Conservation (phyloP, 495 filamentous ascomycete species). For the Letharia lupina region DNA sequence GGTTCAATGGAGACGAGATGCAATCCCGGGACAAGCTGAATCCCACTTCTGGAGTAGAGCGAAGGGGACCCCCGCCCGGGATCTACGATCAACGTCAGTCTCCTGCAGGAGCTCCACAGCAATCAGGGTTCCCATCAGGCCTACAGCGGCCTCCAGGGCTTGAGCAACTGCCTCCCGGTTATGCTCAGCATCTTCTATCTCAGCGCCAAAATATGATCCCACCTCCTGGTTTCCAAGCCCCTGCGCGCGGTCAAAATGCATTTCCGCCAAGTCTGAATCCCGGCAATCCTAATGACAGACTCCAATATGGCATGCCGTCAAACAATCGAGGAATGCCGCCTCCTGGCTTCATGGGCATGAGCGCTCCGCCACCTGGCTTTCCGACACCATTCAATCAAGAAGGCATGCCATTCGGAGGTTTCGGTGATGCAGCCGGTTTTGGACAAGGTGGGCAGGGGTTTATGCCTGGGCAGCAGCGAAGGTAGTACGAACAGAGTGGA, state of each 20-base stretch:
- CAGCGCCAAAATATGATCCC: slow-evolving; percentile 37
- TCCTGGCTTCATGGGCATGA: slow-evolving; percentile 38
- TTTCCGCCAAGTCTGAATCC: slow-evolving; percentile 40
- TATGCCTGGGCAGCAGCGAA: slow-evolving; percentile 15
- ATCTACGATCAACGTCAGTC: slow-evolving; percentile 35
- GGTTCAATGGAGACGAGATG: slow-evolving; percentile 37
- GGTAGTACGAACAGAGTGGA: slow-evolving; percentile 10
- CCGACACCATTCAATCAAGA: slow-evolving; percentile 40
- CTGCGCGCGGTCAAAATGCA: slow-evolving; percentile 30
- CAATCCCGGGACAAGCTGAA: slow-evolving; percentile 36
- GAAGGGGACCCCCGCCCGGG: slow-evolving; percentile 33
- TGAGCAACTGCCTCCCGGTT: slow-evolving; percentile 36
- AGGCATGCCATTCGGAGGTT: slow-evolving; percentile 18
- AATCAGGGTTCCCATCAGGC: slow-evolving; percentile 19
- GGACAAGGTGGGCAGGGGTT: slow-evolving; percentile 14
- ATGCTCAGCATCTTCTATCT: slow-evolving; percentile 27
- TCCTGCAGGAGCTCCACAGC: slow-evolving; percentile 13
- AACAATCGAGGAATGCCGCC: slow-evolving; percentile 41
- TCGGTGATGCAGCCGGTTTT: slow-evolving; percentile 12
- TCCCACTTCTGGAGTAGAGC: slow-evolving; percentile 21
- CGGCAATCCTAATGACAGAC: slow-evolving; percentile 26
- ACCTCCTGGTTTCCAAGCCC: slow-evolving; percentile 40
- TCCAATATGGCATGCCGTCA: slow-evolving; percentile 13
- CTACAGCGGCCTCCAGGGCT: slow-evolving; percentile 42
- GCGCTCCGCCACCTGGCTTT: slow-evolving; percentile 38